Evolutionary conservation across 495 filamentous ascomycete genomes (phyloP).

Genomic region (Penicillium canariense): DNA sequence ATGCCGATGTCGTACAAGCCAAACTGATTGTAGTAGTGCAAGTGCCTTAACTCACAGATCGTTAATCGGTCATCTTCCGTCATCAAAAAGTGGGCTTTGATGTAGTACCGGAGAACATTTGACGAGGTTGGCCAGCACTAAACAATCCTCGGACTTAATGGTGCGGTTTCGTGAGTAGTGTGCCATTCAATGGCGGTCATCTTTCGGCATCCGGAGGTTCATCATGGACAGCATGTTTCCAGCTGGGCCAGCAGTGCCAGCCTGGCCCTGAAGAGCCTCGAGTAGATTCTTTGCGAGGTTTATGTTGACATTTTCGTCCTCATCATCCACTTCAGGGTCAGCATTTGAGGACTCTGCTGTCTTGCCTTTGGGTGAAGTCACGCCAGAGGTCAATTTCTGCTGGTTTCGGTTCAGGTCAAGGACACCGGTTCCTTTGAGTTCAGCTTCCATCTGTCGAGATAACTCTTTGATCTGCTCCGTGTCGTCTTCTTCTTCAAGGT

Average conservation of each 20-base stretch:
- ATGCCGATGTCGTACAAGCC: too few relatives aligned
- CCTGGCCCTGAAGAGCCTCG: conserved; percentile 89
- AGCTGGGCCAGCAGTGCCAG: conserved; percentile 76
- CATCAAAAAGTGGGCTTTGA: too few relatives aligned
- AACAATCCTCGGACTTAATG: not conserved
- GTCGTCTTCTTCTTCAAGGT: conserved; percentile 53
- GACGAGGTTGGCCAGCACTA: not conserved
- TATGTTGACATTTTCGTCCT: conserved; percentile 73
- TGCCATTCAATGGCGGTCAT: conserved; percentile 51
- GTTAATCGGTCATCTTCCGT: too few relatives aligned
- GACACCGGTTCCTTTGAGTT: conserved; percentile 74
- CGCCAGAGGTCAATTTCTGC: conserved; percentile 18
- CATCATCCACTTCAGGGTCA: conserved; percentile 14
- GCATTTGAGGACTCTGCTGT: conserved; percentile 12
- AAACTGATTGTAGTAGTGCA: too few relatives aligned
- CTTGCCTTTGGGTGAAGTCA: conserved; percentile 25
- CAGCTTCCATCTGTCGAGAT: conserved; percentile 75
- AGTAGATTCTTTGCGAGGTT: conserved; percentile 87
- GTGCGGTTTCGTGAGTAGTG: not conserved
- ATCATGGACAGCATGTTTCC: conserved; percentile 83
- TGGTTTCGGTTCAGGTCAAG: conserved; percentile 57
- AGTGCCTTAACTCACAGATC: too few relatives aligned
- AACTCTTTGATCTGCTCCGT: conserved; percentile 68
- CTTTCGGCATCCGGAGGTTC: conserved; percentile 75
- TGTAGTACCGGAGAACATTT: not conserved